Evolutionary conservation across 2,329 filamentous ascomycete species (phyloP).

Genomic region (Diaporthe velutina): DNA sequence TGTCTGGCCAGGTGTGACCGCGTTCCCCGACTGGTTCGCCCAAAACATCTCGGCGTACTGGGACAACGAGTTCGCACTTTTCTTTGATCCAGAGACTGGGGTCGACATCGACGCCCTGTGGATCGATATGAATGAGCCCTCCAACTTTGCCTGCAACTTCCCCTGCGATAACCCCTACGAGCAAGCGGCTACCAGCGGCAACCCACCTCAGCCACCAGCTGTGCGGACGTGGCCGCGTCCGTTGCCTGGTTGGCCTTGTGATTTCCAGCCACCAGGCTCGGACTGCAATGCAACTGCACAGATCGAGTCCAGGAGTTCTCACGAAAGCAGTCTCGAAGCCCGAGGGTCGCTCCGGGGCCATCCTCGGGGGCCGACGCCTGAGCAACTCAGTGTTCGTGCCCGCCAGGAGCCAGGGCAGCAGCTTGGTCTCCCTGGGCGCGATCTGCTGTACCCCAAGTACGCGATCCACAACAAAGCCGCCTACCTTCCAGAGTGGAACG

Average conservation of each 20-base stretch:
- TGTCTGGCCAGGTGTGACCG: constrained; percentile 82
- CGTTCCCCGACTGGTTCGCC: constrained; percentile 84
- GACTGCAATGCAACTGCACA: constrained; percentile 49
- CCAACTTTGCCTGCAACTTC: constrained; percentile 62
- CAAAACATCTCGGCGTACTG: constrained; percentile 75
- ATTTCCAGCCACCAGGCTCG: constrained; percentile 72
- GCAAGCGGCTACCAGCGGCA: constrained; percentile 50
- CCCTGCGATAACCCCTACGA: constrained; percentile 65
- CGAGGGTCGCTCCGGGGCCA: neutral
- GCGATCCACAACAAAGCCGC: constrained; percentile 73
- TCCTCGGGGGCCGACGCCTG: constrained; percentile 16
- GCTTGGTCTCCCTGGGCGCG: constrained; percentile 71
- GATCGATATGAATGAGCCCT: constrained; percentile 77
- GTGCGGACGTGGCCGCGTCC: constrained; percentile 73
- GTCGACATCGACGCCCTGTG: constrained; percentile 84
- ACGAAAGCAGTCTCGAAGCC: neutral
- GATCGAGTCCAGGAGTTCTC: neutral
- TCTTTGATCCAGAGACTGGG: constrained; percentile 74
- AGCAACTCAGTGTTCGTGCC: constrained; percentile 37
- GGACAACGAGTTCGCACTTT: constrained; percentile 74
- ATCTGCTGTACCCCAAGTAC: constrained; percentile 76
- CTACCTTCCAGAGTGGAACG: constrained; percentile 55
- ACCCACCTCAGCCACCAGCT: constrained; percentile 72
- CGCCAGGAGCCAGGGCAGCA: constrained; percentile 53
- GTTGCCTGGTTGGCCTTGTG: constrained; percentile 76